Conservation (phyloP, 345 rosid genomes). For the Anacardium occidentale region DNA sequence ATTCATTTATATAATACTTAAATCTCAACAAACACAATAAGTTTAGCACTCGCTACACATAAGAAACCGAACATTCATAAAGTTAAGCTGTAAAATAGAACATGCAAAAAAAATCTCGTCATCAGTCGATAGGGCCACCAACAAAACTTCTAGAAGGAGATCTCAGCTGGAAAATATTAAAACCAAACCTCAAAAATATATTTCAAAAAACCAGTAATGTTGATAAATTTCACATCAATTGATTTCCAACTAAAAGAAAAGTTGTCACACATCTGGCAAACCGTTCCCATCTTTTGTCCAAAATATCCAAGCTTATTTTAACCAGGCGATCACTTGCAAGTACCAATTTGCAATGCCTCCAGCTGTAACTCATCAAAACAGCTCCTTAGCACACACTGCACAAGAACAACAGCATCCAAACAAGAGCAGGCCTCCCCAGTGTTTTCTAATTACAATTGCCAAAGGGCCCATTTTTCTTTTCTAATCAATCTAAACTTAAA, state of each 20-base stretch:
- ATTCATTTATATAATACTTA: too few species aligned
- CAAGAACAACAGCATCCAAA: neutral
- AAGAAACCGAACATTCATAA: too few species aligned
- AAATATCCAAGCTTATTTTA: neutral
- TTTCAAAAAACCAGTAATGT: too few species aligned
- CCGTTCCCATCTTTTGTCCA: neutral
- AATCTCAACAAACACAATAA: too few species aligned
- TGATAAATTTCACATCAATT: neutral
- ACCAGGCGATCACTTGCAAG: neutral
- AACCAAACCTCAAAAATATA: too few species aligned
- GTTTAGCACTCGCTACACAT: too few species aligned
- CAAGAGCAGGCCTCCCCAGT: neutral
- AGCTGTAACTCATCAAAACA: neutral
- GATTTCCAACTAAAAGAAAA: neutral
- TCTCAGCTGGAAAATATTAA: too few species aligned
- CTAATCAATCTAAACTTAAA: neutral
- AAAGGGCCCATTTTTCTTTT: neutral
- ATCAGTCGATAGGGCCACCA: too few species aligned
- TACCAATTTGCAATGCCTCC: conserved; percentile 1
- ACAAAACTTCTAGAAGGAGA: too few species aligned
- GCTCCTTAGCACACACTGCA: neutral
- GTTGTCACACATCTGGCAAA: neutral
- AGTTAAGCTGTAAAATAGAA: too few species aligned
- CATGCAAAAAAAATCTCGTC: too few species aligned
- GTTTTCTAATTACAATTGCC: neutral